Evolutionary conservation across 768 basidiomycete species (phyloP).

Genomic region (Serendipita vermifera): DNA sequence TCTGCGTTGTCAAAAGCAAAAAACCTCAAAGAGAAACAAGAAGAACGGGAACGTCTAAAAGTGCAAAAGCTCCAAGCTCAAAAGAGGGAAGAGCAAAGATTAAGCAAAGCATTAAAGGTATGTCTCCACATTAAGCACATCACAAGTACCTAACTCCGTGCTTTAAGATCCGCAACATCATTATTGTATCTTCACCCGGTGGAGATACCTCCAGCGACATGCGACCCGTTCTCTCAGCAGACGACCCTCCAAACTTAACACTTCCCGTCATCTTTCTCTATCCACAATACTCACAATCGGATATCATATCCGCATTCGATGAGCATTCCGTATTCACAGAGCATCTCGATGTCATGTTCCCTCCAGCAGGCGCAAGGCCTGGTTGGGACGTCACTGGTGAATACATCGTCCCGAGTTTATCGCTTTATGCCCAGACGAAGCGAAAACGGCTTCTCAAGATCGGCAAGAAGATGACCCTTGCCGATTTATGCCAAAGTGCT

Average conservation of each 20-base stretch:
- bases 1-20: constrained; percentile 25
- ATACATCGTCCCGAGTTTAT: constrained; percentile 50
- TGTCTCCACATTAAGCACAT: constrained; percentile 17
- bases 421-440: constrained; percentile 73
- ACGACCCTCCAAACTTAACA: constrained; percentile 52
- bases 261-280: constrained; percentile 89
- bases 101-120: constrained; percentile 51
- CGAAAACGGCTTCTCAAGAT: constrained; percentile 72
- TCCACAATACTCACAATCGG: constrained; percentile 78
- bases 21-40: constrained; percentile 30
- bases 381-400: constrained; percentile 64
- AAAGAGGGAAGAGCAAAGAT: constrained; percentile 42
- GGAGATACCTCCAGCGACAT: constrained; percentile 24
- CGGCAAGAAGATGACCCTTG: constrained; percentile 78
- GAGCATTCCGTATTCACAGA: constrained; percentile 74
- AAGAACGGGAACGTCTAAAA: constrained; percentile 37
- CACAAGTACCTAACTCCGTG: constrained; percentile 10
- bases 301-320: constrained; percentile 73
- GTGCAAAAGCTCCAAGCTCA: constrained; percentile 37
- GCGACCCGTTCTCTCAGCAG: constrained; percentile 44
- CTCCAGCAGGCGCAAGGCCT: constrained; percentile 48
- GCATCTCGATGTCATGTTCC: constrained; percentile 74
- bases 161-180: constrained; percentile 58
- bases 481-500: constrained; percentile 56
- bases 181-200: constrained; percentile 40